Percentiles rank a stretch among this genome's conserved stretches.
Evolutionary conservation across 176 grass and related monocot species (phyloP).

Genomic region (Calamus simplicifolius): DNA sequence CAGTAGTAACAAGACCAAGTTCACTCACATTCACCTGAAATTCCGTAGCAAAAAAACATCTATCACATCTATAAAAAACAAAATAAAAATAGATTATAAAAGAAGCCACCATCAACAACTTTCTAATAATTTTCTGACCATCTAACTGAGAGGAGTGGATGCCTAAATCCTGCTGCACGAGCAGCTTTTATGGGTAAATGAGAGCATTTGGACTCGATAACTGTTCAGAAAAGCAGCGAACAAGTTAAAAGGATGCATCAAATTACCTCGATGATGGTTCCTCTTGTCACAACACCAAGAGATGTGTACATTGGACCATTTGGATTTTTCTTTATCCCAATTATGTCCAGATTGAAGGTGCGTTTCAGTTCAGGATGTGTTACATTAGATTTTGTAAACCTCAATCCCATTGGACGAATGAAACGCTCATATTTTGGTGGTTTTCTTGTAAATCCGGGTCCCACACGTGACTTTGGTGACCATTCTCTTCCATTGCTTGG

Average conservation of each 20-base stretch:
- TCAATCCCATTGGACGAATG: slow-evolving; percentile 67
- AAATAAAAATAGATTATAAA: no score
- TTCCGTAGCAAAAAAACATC: no score
- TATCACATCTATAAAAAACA: background rate
- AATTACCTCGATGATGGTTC: slow-evolving; percentile 82
- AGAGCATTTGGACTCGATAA: no score
- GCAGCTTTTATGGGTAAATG: no score
- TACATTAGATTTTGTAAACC: slow-evolving; percentile 76
- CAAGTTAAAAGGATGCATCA: no score
- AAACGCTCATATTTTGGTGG: slow-evolving; percentile 86
- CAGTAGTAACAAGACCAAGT: slow-evolving; percentile 84
- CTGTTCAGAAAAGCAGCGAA: no score
- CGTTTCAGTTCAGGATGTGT: slow-evolving; percentile 89
- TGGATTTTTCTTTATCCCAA: slow-evolving; percentile 91
- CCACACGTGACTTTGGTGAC: slow-evolving; percentile 83
- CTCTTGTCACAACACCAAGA: slow-evolving; percentile 80
- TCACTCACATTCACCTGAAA: slow-evolving; percentile 79
- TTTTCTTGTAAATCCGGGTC: slow-evolving; percentile 85
- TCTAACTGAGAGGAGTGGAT: no score
- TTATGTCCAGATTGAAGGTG: slow-evolving; percentile 82
- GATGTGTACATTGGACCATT: slow-evolving; percentile 90
- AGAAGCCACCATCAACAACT: no score
- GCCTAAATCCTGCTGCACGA: no score
- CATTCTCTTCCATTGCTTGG: slow-evolving; percentile 97
- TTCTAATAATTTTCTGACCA: no score